Evolutionary conservation across 192 early-diverging fungal genomes (phyloP), one percentile per base, ranked within the genome.

Genomic region (Martensiomyces pterosporus): DNA sequence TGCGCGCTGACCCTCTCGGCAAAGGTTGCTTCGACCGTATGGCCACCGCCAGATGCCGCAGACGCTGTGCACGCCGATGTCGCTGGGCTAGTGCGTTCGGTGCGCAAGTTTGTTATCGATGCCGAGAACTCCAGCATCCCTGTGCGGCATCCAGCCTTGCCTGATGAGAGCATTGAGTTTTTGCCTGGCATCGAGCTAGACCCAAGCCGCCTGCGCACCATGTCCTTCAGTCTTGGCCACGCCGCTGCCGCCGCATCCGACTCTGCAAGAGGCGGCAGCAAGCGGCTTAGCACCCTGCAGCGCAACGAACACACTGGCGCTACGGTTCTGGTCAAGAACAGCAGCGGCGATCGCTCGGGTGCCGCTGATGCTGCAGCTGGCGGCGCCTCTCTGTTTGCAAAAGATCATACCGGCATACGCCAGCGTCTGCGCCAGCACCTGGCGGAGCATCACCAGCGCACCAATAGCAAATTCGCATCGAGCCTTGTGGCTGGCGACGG

Each of bases 1-100:
- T 90, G 91, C 9, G 92, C 92, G 39, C 73, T 98, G 47, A 78
- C 87, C 13, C 66, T 97, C 13, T 82, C 88, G 9, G 84, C 90
- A 32, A 92, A 88, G 53, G 79, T 84, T 32, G 90, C 87, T 0
- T 71, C 86, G 12, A 85, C 85, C n/a, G 80, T 94, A 35, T 94
- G 92, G 91, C 92, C 92, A 24, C 86, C 90, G 3, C 87, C 89
- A 4, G 89, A 92, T 52, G 81, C 90, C 4, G 76, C 83, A 19
- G 49, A 67, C 14, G 87, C 85, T 12, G 86, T 95, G 72, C 78
- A 85, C n/a, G 57, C 67, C 7, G 84, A 88, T 38, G 79, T 84
- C 2, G 80, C 80, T 39, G 92, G 92, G 35, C 82, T 94, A 16
- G 67, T 93, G 18, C 62, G 79, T 12, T 68, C 85, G 9, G 86